phyloP scores from a whole-genome alignment of 2,329 filamentous ascomycete genomes.

The Verticillium nubilum region DNA sequence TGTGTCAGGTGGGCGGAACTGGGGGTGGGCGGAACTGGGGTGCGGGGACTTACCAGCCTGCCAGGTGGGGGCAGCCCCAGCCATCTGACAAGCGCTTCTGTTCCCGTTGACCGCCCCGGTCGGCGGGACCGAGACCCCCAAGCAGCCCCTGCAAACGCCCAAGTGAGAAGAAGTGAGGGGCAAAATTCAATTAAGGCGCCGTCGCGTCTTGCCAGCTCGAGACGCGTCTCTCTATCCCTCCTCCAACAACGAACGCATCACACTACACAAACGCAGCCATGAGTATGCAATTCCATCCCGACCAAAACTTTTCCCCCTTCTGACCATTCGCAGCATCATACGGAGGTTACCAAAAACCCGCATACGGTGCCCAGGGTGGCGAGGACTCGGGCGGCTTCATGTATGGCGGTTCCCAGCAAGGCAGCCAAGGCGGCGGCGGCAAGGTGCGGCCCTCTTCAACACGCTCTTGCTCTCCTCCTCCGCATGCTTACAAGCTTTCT shows the following conservation, averaged over 20 bases:
- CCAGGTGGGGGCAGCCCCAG: too few species aligned
- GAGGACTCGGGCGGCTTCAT: constrained; percentile 60
- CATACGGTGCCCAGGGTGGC: constrained; percentile 50
- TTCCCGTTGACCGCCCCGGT: too few species aligned
- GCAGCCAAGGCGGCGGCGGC: constrained; percentile 44
- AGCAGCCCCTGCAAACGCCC: too few species aligned
- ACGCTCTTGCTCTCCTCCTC: neutral
- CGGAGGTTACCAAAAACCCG: constrained; percentile 30
- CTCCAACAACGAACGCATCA: constrained; percentile 1
- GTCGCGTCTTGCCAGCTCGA: constrained; percentile 21
- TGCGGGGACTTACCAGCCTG: too few species aligned
- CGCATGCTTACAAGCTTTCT: constrained; percentile 1
- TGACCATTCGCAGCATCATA: constrained; percentile 36
- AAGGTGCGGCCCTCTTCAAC: constrained; percentile 31
- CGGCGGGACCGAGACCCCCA: too few species aligned
- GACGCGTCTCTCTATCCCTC: constrained; percentile 11
- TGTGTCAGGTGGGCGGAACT: too few species aligned
- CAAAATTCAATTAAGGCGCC: constrained; percentile 19
- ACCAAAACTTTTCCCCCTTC: neutral
- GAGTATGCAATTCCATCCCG: constrained; percentile 20
- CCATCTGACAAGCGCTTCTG: too few species aligned
- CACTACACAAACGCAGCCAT: constrained; percentile 19
- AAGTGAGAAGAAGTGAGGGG: too few species aligned
- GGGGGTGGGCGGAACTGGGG: too few species aligned
- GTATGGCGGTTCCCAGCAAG: constrained; percentile 52